Evolutionary conservation across 257 asterid species (phyloP), one percentile per base, ranked within the genome.

Genomic region (Echites panduratus): DNA sequence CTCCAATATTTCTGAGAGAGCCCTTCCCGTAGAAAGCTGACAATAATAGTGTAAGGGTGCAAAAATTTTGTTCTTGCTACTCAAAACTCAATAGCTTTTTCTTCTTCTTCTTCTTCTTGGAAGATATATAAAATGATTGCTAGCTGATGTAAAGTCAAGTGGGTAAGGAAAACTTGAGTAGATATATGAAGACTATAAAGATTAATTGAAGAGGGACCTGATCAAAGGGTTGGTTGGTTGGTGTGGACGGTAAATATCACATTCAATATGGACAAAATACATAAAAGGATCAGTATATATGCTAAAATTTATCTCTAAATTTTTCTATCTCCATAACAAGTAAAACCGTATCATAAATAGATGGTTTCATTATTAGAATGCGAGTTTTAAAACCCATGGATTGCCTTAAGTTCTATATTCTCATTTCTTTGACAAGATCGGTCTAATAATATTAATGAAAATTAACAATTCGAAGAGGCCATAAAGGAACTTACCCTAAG

Each of bases 121-220:
- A 32, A 32, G 38, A 32, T 32, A 32, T 3, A 32, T 20, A 20
- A 62, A 62, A 35, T 62, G 45, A 62, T 16, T 62, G 47, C n/a
- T n/a, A n/a, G n/a, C 68, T 27, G n/a, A 26, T 11, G 27, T 59
- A 16, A 59, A 27, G 41, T 12, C 13, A 2, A 32, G 40, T 14
- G 12, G 29, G 27, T 22, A 26, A 12, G n/a, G 20, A 32, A 32
- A 32, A 62, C 24, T 62, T 62, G 22, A 20, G 20, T 53, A 62
- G 45, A 62, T n/a, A n/a, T n/a, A n/a, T 14, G 5, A 62, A 61
- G 49, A 61, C 61, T 70, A 72, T 72, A 9, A 19, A 27, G 20
- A 26, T 71, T n/a, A n/a, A n/a, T n/a, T 44, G 68, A 52, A n/a
- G 35, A 44, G 19, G 32, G 20, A 40, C 14, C 29, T 22, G 1